phyloP scores from a whole-genome alignment of 2,329 filamentous ascomycete species.

The Monosporascus sp. region DNA sequence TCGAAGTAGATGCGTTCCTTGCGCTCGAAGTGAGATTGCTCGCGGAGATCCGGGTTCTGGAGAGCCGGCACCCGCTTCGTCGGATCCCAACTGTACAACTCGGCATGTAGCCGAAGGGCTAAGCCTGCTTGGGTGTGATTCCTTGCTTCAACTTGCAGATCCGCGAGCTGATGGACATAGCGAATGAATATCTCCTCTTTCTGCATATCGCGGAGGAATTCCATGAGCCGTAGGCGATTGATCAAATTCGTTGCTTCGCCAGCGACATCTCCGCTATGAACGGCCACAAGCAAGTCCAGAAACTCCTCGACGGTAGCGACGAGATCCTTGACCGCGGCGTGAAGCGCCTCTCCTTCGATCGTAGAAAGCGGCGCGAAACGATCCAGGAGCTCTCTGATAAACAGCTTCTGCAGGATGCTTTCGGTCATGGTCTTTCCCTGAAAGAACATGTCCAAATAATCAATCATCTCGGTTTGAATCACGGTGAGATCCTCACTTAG shows the following conservation, averaged over 20 bases:
- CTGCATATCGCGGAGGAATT: slow-evolving; percentile 93
- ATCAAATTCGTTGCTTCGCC: slow-evolving; percentile 79
- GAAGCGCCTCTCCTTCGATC: slow-evolving; percentile 66
- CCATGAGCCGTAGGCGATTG: slow-evolving; percentile 86
- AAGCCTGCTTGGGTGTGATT: slow-evolving; percentile 87
- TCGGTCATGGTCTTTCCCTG: slow-evolving; percentile 85
- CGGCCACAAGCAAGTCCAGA: slow-evolving; percentile 82
- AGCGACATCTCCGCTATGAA: slow-evolving; percentile 70
- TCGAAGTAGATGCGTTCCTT: slow-evolving; percentile 90
- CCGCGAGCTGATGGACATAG: slow-evolving; percentile 87
- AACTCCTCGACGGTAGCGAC: slow-evolving; percentile 85
- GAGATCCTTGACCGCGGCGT: slow-evolving; percentile 70
- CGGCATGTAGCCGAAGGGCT: slow-evolving; percentile 83
- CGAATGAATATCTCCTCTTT: slow-evolving; percentile 96
- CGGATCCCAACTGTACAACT: slow-evolving; percentile 88
- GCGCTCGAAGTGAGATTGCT: slow-evolving; percentile 84
- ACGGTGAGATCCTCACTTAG: slow-evolving; percentile 86
- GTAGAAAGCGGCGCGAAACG: slow-evolving; percentile 70
- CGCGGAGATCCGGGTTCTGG: slow-evolving; percentile 69
- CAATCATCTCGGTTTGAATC: slow-evolving; percentile 94
- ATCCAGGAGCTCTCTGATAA: slow-evolving; percentile 78
- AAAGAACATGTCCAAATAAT: slow-evolving; percentile 85
- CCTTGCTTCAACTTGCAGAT: slow-evolving; percentile 67
- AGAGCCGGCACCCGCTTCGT: slow-evolving; percentile 61
- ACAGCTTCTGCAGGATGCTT: slow-evolving; percentile 85